Evolutionary conservation across 140 eudicot species (phyloP), one percentile per base, ranked within the genome.

Genomic region (Bidens hawaiensis): DNA sequence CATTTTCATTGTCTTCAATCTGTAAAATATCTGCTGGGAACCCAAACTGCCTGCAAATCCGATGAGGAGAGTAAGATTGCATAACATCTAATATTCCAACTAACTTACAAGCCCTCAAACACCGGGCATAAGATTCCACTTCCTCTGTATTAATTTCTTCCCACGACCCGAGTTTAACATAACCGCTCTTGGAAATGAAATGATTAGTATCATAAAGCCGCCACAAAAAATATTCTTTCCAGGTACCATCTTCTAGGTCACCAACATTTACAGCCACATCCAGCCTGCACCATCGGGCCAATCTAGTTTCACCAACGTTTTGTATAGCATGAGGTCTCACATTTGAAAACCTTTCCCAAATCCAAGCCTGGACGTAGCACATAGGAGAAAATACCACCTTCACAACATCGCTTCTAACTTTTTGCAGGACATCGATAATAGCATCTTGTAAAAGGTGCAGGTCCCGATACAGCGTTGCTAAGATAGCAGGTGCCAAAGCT

Each of bases 11-110:
- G n/a, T n/a, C n/a, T n/a, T n/a, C n/a, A n/a, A n/a, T n/a, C n/a
- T n/a, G n/a, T n/a, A n/a, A 9, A 11, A 76, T 42, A 2, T 38
- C 25, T 4, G 43, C 45, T 27, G 81, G 88, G 45, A 81, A 65
- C 6, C 88, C 87, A 69, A 81, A 81, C 14, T 84, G 87, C 81
- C 62, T 75, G 0, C 77, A 78, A 7, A 81, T 85, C 16, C 87
- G 68, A 21, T 81, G 80, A 0, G 94, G 85, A 6, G 41, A 71
- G 74, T 81, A 81, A 16, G 40, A 72, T n/a, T n/a, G n/a, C n/a
- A n/a, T n/a, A n/a, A n/a, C n/a, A n/a, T n/a, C n/a, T n/a, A n/a
- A n/a, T n/a, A n/a, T n/a, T n/a, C n/a, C n/a, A n/a, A n/a, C n/a
- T n/a, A n/a, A n/a, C n/a, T n/a, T n/a, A n/a, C n/a, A n/a, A n/a